Evolutionary conservation across 768 basidiomycete genomes (phyloP), one percentile per base, ranked within the genome.

Genomic region (Cubamyces lactineus): DNA sequence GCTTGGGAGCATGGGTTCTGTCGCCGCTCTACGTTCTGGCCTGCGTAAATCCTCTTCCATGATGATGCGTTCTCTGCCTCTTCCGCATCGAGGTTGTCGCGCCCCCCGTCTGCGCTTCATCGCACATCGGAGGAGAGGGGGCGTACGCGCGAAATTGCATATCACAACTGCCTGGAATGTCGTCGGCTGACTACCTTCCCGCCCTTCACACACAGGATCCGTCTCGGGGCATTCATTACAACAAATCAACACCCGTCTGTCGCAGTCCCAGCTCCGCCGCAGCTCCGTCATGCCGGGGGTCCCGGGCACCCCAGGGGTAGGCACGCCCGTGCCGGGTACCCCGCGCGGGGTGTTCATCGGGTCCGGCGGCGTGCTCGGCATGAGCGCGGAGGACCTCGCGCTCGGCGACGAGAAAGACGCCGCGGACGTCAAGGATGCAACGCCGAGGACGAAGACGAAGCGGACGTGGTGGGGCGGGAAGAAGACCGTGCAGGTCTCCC

Each of bases 391-490:
- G 28, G 71, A 71, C 60, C 55, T 69, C 57, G 67, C 62, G 45
- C 64, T 67, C 45, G 57, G 23, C 9, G 52, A 54, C 17, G 67
- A 63, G 51, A 67, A 62, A 55, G 64, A 53, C 23, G 48, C 26
- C 42, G 64, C 50, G 26, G 68, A 60, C 42, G 56, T 61, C 38
- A 65, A 46, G 49, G 62, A 57, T 67, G 58, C 48, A 40, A 28
- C 26, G 19, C 48, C 42, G 5, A 58, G 57, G 63, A 70, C 67
- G 39, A 66, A 64, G 64, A 68, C 67, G 26, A 67, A 62, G 62
- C 69, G 66, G 62, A 87, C 79, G 26, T 89, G 87, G 87, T 88
- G 82, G 66, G 86, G 87, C 12, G 77, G 78, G 63, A 84, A 82
- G 73, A 74, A 82, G 51, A 74, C 72, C 38, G 69, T 80, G 46